These are phyloP conservation scores for Blastobotrys parvus DNA, from an alignment of 805 yeast genomes.

Conservation along the genomic window DNA sequence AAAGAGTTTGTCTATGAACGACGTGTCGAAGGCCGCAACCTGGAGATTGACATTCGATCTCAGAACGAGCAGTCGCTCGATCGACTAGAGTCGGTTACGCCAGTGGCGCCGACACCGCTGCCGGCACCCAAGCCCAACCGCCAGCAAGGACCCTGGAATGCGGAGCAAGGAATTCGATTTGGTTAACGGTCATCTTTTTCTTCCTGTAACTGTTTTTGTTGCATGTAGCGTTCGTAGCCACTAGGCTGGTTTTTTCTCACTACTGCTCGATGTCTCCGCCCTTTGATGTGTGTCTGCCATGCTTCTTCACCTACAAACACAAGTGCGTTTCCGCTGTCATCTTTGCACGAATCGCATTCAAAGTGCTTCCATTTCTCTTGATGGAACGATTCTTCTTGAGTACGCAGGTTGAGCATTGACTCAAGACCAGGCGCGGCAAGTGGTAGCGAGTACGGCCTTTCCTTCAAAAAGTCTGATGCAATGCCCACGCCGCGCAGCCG, in stretches of 20 bases:
- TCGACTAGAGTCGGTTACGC: background rate
- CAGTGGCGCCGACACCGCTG: background rate
- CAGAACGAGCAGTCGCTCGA: background rate
- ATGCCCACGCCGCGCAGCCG: slow-evolving; percentile 46
- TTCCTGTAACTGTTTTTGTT: too few species aligned
- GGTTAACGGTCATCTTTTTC: too few species aligned
- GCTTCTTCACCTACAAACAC: slow-evolving; percentile 66
- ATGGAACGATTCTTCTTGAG: slow-evolving; percentile 15
- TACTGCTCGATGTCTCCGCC: slow-evolving; percentile 52
- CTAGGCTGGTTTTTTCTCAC: slow-evolving; percentile 14
- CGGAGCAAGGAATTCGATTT: too few species aligned
- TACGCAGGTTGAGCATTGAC: slow-evolving; percentile 22
- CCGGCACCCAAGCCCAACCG: too few species aligned
- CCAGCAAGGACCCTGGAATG: too few species aligned
- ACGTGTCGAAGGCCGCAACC: slow-evolving; percentile 43
- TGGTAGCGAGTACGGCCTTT: background rate
- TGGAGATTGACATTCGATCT: slow-evolving; percentile 30
- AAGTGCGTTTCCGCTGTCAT: slow-evolving; percentile 40
- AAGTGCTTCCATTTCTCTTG: slow-evolving; percentile 54
- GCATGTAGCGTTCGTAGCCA: slow-evolving; percentile 17
- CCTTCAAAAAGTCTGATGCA: slow-evolving; percentile 32
- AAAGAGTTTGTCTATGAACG: slow-evolving; percentile 44
- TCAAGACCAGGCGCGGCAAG: slow-evolving; percentile 32
- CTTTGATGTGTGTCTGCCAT: slow-evolving; percentile 58
- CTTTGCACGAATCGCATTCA: slow-evolving; percentile 58